Base-by-base conservation (phyloP, 2,329 filamentous ascomycete species). In the Talaromyces verruculosus region DNA sequence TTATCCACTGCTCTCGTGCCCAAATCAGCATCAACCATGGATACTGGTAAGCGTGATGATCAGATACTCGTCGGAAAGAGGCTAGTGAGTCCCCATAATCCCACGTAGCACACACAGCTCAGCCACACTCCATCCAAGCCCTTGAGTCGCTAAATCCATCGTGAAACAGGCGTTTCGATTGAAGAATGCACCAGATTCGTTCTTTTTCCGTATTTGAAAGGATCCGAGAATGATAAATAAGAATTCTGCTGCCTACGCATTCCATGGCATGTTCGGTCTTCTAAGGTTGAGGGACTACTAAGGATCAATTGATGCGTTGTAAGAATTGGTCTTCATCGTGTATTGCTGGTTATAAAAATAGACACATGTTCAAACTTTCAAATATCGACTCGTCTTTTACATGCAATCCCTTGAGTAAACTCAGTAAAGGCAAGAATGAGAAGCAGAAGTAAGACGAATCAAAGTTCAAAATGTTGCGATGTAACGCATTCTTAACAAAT, bases 121-220 rank as follows among this genome's bases (percentile, higher is more conserved):
- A 55, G 51, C 51, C 51, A 55, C 51, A 55, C 51, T 55, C 51
- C 30, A 3, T 55, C 28, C 51, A 55, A 55, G 51, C 51, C 51
- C 28, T 55, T 22, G 30, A 30, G 33, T 53, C 49, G 30, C 49
- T 33, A 53, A 28, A 17, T 33, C 49, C 49, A 53, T 53, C 49
- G 15, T 53, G 49, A 53, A 53, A 53, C 49, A 33, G 49, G 49
- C 15, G 49, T 53, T 53, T 53, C 49, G 49, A 53, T 53, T 53
- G 49, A 33, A 11, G 49, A 53, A 53, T 53, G 49, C 25, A 1
- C 28, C 49, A 5, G 28, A n/a, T n/a, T 11, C 8, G 25, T 53
- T 30, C 49, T 11, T 37, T 55, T 55, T 35, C 30, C 51, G 5
- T 10, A 17, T 35, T 57, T 4, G 51, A 22, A 19, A 4, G 30